Conservation (phyloP, 2,329 filamentous ascomycete genomes). For the Ophiocordyceps camponoti-floridani region DNA sequence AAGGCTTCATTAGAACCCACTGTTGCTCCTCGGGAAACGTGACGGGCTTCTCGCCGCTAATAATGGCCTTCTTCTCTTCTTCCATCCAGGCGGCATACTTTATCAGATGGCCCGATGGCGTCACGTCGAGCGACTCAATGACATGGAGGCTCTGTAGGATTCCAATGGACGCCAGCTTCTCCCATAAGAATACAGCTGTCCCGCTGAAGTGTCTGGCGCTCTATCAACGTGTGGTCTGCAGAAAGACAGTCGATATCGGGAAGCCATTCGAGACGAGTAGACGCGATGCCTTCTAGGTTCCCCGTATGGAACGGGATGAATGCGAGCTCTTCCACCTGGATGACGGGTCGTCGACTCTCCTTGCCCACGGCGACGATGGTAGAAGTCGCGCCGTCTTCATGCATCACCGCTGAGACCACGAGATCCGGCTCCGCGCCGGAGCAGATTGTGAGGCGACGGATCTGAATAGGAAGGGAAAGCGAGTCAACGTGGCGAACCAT, state of each 20-base stretch:
- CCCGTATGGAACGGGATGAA: not conserved
- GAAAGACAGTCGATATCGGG: not conserved
- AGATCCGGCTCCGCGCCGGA: not conserved
- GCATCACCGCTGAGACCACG: not conserved
- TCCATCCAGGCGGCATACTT: not conserved
- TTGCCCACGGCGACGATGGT: not conserved
- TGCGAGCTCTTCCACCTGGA: not conserved
- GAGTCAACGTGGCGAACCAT: not conserved
- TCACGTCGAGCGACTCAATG: not conserved
- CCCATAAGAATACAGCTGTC: not conserved
- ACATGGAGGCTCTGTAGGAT: not conserved
- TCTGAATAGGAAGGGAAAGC: not conserved
- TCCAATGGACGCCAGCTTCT: not conserved
- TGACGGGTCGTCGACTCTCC: not conserved
- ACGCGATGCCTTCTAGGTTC: not conserved
- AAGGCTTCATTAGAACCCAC: not conserved
- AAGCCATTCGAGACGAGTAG: not conserved
- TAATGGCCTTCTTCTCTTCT: not conserved
- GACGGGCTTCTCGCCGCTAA: not conserved
- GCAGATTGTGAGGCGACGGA: not conserved
- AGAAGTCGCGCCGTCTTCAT: not conserved
- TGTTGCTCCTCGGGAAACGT: not conserved
- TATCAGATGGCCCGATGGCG: not conserved
- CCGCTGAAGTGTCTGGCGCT: too few relatives aligned
- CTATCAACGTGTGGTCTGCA: not conserved